These are phyloP conservation scores for Xerocomellus intermedius DNA, from an alignment of 768 basidiomycete species.

Conservation along the genomic window DNA sequence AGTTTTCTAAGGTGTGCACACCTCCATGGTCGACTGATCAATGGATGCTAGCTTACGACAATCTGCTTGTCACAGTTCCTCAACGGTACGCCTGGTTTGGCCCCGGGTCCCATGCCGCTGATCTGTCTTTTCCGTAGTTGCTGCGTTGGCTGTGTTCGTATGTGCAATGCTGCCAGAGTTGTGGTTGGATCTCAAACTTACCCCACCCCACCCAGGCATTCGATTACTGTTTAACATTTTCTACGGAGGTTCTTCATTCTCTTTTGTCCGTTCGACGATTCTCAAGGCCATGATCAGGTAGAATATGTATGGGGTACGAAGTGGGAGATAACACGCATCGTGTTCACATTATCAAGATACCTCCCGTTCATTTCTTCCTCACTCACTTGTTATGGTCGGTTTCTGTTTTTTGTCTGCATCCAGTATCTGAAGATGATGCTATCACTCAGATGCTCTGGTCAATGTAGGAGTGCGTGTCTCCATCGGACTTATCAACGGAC, in stretches of 20 bases:
- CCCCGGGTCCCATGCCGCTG: neutral
- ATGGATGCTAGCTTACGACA: neutral
- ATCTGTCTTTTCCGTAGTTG: conserved; percentile 9
- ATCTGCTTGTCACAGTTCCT: conserved; percentile 6
- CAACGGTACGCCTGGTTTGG: conserved; percentile 11
- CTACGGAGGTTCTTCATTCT: conserved; percentile 16
- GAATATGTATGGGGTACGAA: conserved; percentile 23
- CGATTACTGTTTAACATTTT: conserved; percentile 26
- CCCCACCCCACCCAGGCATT: conserved; percentile 5
- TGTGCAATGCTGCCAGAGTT: neutral
- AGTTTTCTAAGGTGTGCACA: conserved; percentile 21
- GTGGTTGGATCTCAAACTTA: neutral
- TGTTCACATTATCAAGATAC: conserved; percentile 30
- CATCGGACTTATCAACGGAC: neutral
- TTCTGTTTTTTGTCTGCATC: neutral
- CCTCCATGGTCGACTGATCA: neutral
- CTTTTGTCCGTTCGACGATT: neutral
- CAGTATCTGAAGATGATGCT: neutral
- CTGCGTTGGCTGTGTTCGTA: conserved; percentile 19
- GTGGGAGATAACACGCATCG: conserved; percentile 22
- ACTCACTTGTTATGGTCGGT: conserved; percentile 19
- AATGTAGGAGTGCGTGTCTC: neutral
- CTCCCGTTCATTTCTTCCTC: conserved; percentile 21
- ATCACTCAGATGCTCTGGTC: conserved; percentile 10
- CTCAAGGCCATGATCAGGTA: conserved; percentile 15